Percentiles rank a stretch among this genome's conserved stretches.
Conservation (phyloP, 495 filamentous ascomycete genomes). For the Hyaloscypha variabilis region DNA sequence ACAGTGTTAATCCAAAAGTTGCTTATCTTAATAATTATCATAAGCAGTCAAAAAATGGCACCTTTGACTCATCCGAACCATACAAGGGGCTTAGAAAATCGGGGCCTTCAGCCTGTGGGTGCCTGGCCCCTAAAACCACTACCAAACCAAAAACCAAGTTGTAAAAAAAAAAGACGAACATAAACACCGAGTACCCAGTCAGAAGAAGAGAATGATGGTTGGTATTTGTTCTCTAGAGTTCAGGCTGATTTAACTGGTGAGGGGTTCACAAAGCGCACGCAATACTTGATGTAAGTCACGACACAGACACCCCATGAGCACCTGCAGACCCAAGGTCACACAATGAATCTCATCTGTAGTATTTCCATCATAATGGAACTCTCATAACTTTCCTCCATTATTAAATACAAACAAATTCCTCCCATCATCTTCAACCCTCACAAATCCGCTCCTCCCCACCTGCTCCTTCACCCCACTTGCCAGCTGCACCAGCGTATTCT, state of each 20-base stretch:
- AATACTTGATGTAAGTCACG: neutral
- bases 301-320: neutral
- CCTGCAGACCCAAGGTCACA: neutral
- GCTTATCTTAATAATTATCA: too few species aligned
- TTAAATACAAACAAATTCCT: slow-evolving; percentile 47
- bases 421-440: slow-evolving; percentile 35
- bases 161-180: too few species aligned
- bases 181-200: neutral
- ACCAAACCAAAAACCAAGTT: too few species aligned
- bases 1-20: too few species aligned
- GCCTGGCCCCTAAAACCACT: too few species aligned
- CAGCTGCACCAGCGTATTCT: slow-evolving; percentile 38
- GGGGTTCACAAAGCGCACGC: neutral
- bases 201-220: neutral
- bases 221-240: neutral
- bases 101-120: too few species aligned
- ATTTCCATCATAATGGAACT: too few species aligned
- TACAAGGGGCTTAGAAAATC: too few species aligned
- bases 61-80: too few species aligned
- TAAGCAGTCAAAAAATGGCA: too few species aligned
- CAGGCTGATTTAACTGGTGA: neutral
- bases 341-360: neutral
- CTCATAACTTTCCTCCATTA: slow-evolving; percentile 22
- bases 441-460: slow-evolving; percentile 44
- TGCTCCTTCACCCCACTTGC: slow-evolving; percentile 34